Evolutionary conservation across 140 eudicot genomes (phyloP), one percentile per base, ranked within the genome.

Genomic region (Ambrosia hybrid): DNA sequence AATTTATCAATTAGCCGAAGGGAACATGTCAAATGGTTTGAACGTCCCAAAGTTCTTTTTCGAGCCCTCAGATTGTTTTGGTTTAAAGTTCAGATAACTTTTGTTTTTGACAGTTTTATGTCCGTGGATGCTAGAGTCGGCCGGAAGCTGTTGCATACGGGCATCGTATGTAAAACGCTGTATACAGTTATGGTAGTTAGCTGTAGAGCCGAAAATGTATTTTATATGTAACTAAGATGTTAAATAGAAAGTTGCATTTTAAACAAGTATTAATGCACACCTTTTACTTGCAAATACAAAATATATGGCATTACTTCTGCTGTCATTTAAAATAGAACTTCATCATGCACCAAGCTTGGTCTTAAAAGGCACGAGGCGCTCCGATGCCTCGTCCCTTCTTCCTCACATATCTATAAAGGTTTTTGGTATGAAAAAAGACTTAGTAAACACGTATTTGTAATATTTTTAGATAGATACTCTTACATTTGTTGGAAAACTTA

Each of bases 191-290:
- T 51, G 64, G 53, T 12, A 62, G 69, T 62, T 37, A 62, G 71
- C 63, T 37, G 33, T 33, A 63, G 78, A 73, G 53, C 71, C 48
- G 11, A 15, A 57, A 57, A 73, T 62, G 62, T 73, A 62, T 61
- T 13, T 72, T 33, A 46, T 41, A 9, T 72, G 71, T 62, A 46
- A 48, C 33, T 51, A 72, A 72, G 68, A 60, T 72, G 76, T 72
- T 43, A 30, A 21, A 59, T 26, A 72, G 21, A 26, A 56, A 58
- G 46, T 30, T 45, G 68, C 6, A 26, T 3, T 37, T 26, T 9
- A 71, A 41, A 41, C 21, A 70, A 55, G n/a, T 53, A 43, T 7
- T 43, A 70, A 69, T 36, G 13, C 15, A 37, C 73, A 52, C 51
- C 14, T 4, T 55, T 70, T 5, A 36, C 48, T 55, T 12, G 26